These are phyloP conservation scores for Sungouiella thailandica DNA, from an alignment of 805 yeast genomes.

Conservation along the genomic window DNA sequence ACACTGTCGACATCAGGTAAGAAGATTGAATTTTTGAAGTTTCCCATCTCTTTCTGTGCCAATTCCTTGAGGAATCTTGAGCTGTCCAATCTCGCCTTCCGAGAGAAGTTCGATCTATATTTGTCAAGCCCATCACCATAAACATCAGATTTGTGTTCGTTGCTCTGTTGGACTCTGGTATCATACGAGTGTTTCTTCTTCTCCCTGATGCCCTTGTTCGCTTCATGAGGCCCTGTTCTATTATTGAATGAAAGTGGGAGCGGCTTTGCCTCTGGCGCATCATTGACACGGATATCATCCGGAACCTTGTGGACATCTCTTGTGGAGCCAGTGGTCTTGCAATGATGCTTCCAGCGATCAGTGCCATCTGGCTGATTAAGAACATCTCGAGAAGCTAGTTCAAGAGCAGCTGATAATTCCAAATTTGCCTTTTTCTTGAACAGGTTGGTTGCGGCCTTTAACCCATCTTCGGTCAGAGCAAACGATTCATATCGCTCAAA, in stretches of 20 bases:
- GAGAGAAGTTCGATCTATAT: conserved; percentile 42
- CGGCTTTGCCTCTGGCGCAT: conserved; percentile 25
- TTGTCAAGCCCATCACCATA: conserved; percentile 72
- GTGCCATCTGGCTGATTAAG: conserved; percentile 48
- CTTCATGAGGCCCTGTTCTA: conserved; percentile 71
- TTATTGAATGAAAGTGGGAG: conserved; percentile 69
- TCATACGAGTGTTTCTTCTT: conserved; percentile 78
- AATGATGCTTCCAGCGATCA: conserved; percentile 38
- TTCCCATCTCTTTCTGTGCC: conserved; percentile 45
- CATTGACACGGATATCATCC: conserved; percentile 14
- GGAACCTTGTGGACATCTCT: conserved; percentile 11
- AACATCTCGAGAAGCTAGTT: conserved; percentile 66
- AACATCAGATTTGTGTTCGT: conserved; percentile 66
- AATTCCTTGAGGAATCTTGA: conserved; percentile 51
- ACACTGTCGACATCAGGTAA: conserved; percentile 59
- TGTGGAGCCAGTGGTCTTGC: conserved; percentile 7
- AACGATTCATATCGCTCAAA: conserved; percentile 46
- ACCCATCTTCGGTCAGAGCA: conserved; percentile 39
- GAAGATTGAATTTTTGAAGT: conserved; percentile 27
- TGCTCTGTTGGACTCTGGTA: conserved; percentile 67
- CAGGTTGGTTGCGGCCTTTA: conserved; percentile 39
- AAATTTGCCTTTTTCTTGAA: conserved; percentile 29
- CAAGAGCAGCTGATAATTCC: conserved; percentile 64
- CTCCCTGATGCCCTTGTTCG: conserved; percentile 80
- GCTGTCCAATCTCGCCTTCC: conserved; percentile 48